Percentiles rank a stretch among this genome's conserved stretches.
Evolutionary conservation across 1,284 basidiomycete species (phyloP).

Genomic region (Boletus smithii): DNA sequence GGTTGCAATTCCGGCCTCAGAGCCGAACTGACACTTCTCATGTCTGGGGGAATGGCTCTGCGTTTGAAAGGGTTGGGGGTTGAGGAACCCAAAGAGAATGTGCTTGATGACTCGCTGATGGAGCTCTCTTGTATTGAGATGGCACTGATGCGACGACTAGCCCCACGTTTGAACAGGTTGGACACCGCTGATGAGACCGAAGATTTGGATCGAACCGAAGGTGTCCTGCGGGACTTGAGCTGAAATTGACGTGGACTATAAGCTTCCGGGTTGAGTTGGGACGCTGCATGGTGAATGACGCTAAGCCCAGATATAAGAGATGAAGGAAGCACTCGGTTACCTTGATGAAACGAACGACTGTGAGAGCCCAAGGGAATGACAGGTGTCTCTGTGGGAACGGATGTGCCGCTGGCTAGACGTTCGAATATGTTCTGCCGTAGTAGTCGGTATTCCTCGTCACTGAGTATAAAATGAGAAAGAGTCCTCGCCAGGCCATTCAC

Average conservation of each 20-base stretch:
- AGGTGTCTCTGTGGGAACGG: conserved; percentile 57
- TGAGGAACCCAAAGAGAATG: conserved; percentile 49
- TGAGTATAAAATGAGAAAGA: conserved; percentile 30
- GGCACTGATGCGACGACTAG: conserved; percentile 44
- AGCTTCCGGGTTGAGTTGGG: conserved; percentile 29
- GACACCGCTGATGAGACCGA: conserved; percentile 61
- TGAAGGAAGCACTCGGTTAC: conserved; percentile 1
- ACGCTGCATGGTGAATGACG: conserved; percentile 15
- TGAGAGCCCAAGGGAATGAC: conserved; percentile 48
- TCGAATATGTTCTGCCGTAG: conserved; percentile 75
- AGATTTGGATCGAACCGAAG: conserved; percentile 58
- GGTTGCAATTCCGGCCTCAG: conserved; percentile 12
- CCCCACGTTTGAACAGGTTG: conserved; percentile 56
- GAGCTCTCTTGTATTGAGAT: conserved; percentile 33
- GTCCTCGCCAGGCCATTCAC: conserved; percentile 1
- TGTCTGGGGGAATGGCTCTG: conserved; percentile 25
- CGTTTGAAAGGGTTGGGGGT: conserved; percentile 44
- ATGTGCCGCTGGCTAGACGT: conserved; percentile 55
- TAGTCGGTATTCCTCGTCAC: conserved; percentile 75
- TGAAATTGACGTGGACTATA: conserved; percentile 51
- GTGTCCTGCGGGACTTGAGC: conserved; percentile 47
- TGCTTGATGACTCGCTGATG: conserved; percentile 41
- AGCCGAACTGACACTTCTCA: conserved; percentile 11
- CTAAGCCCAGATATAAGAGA: conserved; percentile 5
- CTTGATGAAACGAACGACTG: conserved; percentile 16